These are phyloP conservation scores for Colletotrichum lentis DNA, from an alignment of 2,329 filamentous ascomycete genomes.

Conservation along the genomic window DNA sequence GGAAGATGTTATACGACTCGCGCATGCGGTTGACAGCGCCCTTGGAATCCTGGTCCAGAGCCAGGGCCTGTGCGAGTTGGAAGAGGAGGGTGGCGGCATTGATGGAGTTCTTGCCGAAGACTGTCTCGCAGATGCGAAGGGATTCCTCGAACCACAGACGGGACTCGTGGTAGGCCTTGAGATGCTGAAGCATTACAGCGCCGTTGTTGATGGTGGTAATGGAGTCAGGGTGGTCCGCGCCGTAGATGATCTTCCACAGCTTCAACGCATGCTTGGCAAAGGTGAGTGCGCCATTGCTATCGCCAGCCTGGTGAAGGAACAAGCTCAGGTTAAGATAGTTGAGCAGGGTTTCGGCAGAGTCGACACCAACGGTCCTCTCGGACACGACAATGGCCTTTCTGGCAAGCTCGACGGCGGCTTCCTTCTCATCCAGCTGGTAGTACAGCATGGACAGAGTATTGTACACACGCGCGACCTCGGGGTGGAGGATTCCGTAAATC, in stretches of 20 bases:
- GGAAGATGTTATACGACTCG: conserved; percentile 96
- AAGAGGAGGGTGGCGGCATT: conserved; percentile 95
- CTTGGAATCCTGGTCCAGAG: conserved; percentile 95
- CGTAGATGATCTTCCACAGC: conserved; percentile 97
- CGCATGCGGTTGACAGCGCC: conserved; percentile 92
- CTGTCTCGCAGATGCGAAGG: conserved; percentile 84
- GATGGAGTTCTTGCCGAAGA: conserved; percentile 89
- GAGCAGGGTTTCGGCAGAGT: conserved; percentile 91
- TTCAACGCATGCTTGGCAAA: conserved; percentile 94
- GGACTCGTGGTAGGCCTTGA: conserved; percentile 94
- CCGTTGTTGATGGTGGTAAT: conserved; percentile 99
- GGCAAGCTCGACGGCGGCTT: conserved; percentile 91
- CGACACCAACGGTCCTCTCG: conserved; percentile 91
- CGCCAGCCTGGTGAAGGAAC: conserved; percentile 90
- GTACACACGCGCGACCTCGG: conserved; percentile 94
- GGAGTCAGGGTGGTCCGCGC: conserved; percentile 90
- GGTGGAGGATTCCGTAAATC: conserved; percentile 96
- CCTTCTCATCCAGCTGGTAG: conserved; percentile 98
- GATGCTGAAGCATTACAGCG: conserved; percentile 95
- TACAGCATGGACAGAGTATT: conserved; percentile 95
- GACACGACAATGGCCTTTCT: conserved; percentile 96
- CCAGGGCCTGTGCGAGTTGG: conserved; percentile 94
- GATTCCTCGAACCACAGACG: conserved; percentile 97
- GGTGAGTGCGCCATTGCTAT: conserved; percentile 84
- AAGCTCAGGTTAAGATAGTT: conserved; percentile 96